Conservation (phyloP, 2,329 filamentous ascomycete species). For the Colletotrichum sp. region DNA sequence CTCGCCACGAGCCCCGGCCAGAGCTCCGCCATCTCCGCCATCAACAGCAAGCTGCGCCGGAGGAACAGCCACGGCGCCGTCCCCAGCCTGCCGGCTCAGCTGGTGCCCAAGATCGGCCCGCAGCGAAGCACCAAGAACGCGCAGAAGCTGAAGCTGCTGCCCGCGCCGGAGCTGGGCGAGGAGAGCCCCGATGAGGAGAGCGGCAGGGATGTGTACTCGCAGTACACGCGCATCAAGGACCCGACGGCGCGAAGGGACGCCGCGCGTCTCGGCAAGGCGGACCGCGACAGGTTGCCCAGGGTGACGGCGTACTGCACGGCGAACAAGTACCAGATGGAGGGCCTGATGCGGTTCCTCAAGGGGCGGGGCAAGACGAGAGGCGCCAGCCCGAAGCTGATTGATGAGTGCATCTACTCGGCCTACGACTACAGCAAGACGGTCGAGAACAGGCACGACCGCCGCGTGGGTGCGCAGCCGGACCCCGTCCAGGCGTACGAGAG, state of each 20-base stretch:
- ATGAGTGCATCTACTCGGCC: conserved; percentile 96
- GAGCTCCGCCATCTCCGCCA: conserved; percentile 68
- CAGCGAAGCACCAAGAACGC: conserved; percentile 95
- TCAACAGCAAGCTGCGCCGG: conserved; percentile 87
- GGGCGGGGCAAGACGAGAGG: conserved; percentile 78
- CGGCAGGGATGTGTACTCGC: conserved; percentile 93
- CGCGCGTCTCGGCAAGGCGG: conserved; percentile 89
- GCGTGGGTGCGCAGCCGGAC: conserved; percentile 30
- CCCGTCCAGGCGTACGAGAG: conserved; percentile 62
- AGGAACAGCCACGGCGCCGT: conserved; percentile 78
- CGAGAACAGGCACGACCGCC: conserved; percentile 38
- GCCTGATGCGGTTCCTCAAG: conserved; percentile 89
- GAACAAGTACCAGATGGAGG: conserved; percentile 88
- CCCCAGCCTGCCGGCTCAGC: conserved; percentile 37
- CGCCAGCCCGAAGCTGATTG: conserved; percentile 88
- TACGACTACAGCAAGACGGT: conserved; percentile 74
- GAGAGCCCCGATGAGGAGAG: conserved; percentile 86
- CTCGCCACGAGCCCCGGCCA: conserved; percentile 37
- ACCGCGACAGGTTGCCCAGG: conserved; percentile 82
- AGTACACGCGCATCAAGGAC: conserved; percentile 97
- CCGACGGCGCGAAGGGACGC: conserved; percentile 92
- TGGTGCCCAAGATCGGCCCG: conserved; percentile 79
- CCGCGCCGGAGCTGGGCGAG: conserved; percentile 83
- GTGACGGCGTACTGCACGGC: conserved; percentile 98
- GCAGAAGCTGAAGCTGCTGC: conserved; percentile 96